Conservation (phyloP, 2,329 filamentous ascomycete genomes). For the Mycosphaerella arachidis region DNA sequence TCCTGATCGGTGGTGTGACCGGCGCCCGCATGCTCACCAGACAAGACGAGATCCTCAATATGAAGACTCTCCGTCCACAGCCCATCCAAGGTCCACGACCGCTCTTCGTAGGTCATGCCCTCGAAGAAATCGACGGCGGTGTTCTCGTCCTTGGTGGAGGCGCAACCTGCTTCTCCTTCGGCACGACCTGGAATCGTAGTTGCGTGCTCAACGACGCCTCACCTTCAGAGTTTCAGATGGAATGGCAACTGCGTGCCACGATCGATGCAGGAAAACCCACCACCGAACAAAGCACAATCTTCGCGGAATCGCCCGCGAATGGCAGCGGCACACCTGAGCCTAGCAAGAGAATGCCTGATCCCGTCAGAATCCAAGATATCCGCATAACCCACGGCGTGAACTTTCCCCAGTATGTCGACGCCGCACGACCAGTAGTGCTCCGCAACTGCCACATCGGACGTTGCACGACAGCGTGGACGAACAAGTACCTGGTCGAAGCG, state of each 20-base stretch:
- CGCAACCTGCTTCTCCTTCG: constrained; percentile 86
- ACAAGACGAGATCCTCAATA: constrained; percentile 52
- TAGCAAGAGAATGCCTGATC: constrained; percentile 14
- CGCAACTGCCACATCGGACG: constrained; percentile 61
- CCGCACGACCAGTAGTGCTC: constrained; percentile 61
- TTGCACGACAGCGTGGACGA: constrained; percentile 64
- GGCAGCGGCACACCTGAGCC: neutral
- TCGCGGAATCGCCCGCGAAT: constrained; percentile 4
- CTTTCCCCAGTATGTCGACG: constrained; percentile 57
- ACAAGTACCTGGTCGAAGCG: constrained; percentile 60
- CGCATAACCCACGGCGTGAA: constrained; percentile 50
- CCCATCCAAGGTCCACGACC: constrained; percentile 48
- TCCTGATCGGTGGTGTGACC: constrained; percentile 53
- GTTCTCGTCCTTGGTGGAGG: constrained; percentile 71
- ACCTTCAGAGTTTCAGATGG: constrained; percentile 21
- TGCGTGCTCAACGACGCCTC: constrained; percentile 33
- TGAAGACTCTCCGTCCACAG: constrained; percentile 29
- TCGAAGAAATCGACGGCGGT: constrained; percentile 44
- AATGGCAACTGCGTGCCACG: constrained; percentile 27
- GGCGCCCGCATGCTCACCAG: constrained; percentile 41
- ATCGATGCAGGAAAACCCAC: constrained; percentile 20
- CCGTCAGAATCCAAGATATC: constrained; percentile 47
- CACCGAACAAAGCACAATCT: constrained; percentile 13
- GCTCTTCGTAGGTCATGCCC: constrained; percentile 66
- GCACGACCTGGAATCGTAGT: constrained; percentile 73